A percentile compares a stretch with the other conserved stretches of the same genome.
Evolutionary conservation across 1,284 basidiomycete species (phyloP).

Genomic region (Trametes sp.): DNA sequence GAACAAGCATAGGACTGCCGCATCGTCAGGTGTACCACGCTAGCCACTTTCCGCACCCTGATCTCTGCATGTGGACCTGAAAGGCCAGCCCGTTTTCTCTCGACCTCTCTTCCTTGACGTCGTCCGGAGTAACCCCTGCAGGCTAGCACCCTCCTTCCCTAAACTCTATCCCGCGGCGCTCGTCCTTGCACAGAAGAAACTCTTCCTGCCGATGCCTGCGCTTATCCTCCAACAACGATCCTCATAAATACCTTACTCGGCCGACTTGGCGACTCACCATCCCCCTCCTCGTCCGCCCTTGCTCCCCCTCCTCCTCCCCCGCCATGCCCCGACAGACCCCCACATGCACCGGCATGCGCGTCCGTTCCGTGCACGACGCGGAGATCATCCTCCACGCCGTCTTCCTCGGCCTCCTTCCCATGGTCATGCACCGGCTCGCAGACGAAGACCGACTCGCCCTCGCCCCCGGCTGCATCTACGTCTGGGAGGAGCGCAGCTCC

Average conservation of each 20-base stretch:
- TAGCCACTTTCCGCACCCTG: conserved; percentile 20
- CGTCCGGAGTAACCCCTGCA: conserved; percentile 18
- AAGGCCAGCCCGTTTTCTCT: conserved; percentile 12
- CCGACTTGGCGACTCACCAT: conserved; percentile 1
- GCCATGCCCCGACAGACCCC: conserved; percentile 44
- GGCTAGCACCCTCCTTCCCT: conserved; percentile 18
- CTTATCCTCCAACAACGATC: conserved; percentile 14
- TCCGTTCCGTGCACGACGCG: conserved; percentile 50
- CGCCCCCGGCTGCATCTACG: conserved; percentile 51
- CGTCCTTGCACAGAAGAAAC: conserved; percentile 11
- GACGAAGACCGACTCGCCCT: conserved; percentile 52
- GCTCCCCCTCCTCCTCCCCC: conserved; percentile 35
- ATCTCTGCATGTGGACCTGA: conserved; percentile 18
- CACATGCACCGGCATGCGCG: conserved; percentile 49
- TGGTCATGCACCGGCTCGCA: conserved; percentile 52
- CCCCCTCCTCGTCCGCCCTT: conserved; percentile 13
- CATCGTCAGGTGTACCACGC: conserved; percentile 23
- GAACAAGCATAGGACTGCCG: conserved; percentile 24
- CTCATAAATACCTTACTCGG: conserved; percentile 25
- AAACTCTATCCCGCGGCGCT: conserved; percentile 23
- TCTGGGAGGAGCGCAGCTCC: conserved; percentile 54
- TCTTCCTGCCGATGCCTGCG: conserved; percentile 22
- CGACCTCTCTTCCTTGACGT: conserved; percentile 8
- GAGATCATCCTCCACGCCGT: conserved; percentile 54
- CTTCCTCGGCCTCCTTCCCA: conserved; percentile 44